Conservation (phyloP, 2,329 filamentous ascomycete genomes). For the Paracamarosporium sp. region DNA sequence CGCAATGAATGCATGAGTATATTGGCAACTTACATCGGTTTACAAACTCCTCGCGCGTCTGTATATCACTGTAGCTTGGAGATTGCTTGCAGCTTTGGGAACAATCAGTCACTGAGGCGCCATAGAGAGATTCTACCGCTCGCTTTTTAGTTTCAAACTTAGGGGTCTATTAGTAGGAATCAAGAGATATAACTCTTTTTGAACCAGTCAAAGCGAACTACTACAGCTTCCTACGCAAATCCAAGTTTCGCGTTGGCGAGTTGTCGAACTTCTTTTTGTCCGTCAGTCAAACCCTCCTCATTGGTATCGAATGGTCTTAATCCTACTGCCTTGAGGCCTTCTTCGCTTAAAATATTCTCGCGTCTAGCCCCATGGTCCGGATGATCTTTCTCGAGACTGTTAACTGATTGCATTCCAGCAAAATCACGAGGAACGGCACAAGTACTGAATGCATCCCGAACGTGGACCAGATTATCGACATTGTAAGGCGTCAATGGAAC, state of each 20-base stretch:
- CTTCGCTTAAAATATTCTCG: slow-evolving; percentile 20
- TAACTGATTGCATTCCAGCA: not conserved
- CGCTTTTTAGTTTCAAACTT: too few species aligned
- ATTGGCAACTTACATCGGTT: too few species aligned
- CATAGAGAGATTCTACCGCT: too few species aligned
- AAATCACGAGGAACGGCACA: slow-evolving; percentile 20
- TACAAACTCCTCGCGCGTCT: too few species aligned
- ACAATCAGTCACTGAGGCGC: not conserved
- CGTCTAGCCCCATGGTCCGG: slow-evolving; percentile 16
- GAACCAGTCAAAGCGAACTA: not conserved
- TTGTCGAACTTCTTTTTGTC: slow-evolving; percentile 17
- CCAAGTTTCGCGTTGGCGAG: slow-evolving; percentile 18
- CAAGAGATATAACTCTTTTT: too few species aligned
- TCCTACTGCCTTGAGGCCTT: slow-evolving; percentile 21
- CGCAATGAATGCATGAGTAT: not conserved
- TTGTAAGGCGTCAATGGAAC: slow-evolving; percentile 25
- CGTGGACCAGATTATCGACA: slow-evolving; percentile 16
- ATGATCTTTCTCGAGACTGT: slow-evolving; percentile 9
- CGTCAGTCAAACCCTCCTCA: slow-evolving; percentile 21
- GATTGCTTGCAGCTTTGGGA: too few species aligned
- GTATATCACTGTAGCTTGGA: too few species aligned
- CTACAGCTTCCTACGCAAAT: not conserved
- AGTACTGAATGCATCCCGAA: slow-evolving; percentile 16
- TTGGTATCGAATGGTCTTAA: slow-evolving; percentile 20
- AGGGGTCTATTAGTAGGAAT: too few species aligned